phyloP scores from a whole-genome alignment of 352 stramenopile genomes.

The Globisporangium uncinulatum region DNA sequence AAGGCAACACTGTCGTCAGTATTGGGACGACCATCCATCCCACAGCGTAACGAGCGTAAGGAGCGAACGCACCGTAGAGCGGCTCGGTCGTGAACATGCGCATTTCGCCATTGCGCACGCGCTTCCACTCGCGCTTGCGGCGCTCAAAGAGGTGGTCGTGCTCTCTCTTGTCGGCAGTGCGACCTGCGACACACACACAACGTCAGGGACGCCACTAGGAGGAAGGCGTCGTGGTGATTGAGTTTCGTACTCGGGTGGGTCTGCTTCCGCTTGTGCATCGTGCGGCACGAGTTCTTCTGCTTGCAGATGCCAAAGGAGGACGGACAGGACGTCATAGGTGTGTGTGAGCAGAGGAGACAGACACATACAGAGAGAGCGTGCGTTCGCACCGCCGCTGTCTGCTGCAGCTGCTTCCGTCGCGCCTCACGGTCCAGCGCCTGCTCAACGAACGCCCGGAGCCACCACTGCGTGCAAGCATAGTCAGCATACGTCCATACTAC shows the following conservation, averaged over 20 bases:
- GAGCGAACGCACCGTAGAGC: constrained; percentile 36
- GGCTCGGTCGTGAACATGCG: constrained; percentile 71
- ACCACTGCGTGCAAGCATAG: constrained; percentile 40
- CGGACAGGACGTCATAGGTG: not conserved
- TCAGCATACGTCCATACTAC: not conserved
- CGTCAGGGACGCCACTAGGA: not conserved
- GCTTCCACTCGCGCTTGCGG: constrained; percentile 69
- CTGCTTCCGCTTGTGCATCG: constrained; percentile 68
- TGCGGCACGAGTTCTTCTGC: constrained; percentile 42
- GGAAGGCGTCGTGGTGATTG: no score
- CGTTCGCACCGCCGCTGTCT: constrained; percentile 25
- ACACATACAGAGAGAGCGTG: not conserved
- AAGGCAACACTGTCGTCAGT: no score
- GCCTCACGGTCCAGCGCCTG: constrained; percentile 62
- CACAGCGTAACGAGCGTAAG: no score
- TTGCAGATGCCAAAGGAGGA: not conserved
- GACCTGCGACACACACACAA: constrained; percentile 19
- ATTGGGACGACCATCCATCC: no score
- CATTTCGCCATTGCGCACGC: constrained; percentile 55
- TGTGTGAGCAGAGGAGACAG: no score
- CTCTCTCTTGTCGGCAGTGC: constrained; percentile 64
- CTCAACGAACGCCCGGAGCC: constrained; percentile 63
- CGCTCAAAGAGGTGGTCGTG: constrained; percentile 74
- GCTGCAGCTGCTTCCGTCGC: constrained; percentile 44
- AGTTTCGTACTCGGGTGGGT: constrained; percentile 37